A percentile compares a stretch with the other conserved stretches of the same genome.
Evolutionary conservation across 345 rosid species (phyloP).

Genomic region (Kernera saxatilis): DNA sequence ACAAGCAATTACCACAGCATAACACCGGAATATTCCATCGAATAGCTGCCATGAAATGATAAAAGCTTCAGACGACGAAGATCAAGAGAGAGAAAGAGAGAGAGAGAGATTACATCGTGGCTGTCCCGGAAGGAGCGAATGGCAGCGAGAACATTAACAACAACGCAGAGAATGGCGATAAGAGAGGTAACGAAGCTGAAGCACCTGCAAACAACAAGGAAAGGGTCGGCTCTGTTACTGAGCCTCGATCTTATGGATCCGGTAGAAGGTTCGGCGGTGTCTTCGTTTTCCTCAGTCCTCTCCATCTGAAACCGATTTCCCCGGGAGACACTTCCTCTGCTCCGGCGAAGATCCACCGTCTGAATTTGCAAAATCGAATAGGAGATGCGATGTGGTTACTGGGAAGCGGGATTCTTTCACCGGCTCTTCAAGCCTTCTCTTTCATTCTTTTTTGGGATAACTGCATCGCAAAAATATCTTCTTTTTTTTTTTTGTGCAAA

Average conservation of each 20-base stretch:
- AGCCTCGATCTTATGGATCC: constrained; percentile 20
- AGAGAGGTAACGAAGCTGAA: constrained; percentile 65
- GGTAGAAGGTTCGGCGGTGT: neutral
- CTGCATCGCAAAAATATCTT: neutral
- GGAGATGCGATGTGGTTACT: neutral
- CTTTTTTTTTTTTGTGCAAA: neutral
- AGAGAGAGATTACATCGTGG: constrained; percentile 49
- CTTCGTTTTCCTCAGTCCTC: constrained; percentile 21
- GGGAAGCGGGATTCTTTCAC: constrained; percentile 9
- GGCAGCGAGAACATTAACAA: constrained; percentile 84
- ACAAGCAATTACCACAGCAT: constrained; percentile 65
- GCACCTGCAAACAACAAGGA: constrained; percentile 68
- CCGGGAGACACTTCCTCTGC: neutral
- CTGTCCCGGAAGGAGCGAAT: constrained; percentile 64
- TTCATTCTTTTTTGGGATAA: neutral
- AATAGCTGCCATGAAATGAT: constrained; percentile 45
- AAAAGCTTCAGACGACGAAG: neutral
- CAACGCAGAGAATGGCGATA: constrained; percentile 67
- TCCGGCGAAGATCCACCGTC: constrained; percentile 11
- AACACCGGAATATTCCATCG: constrained; percentile 90
- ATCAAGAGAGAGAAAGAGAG: neutral
- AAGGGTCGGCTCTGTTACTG: constrained; percentile 47
- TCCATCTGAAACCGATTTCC: constrained; percentile 22
- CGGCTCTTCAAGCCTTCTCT: neutral
- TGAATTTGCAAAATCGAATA: neutral